Evolutionary conservation across 495 filamentous ascomycete species (phyloP).

Genomic region (Neurospora cerealis): DNA sequence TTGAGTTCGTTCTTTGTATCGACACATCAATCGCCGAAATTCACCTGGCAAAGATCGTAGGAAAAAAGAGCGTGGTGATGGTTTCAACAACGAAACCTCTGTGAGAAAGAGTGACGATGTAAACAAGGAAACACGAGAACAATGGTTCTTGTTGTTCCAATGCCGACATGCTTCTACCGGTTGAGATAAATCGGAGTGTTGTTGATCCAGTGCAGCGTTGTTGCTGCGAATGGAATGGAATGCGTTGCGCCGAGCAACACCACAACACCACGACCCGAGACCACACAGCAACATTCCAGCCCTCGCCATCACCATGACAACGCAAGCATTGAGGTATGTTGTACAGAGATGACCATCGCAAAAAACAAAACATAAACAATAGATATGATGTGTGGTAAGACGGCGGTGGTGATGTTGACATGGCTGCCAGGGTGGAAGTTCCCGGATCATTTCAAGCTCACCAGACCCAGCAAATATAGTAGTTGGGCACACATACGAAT

Average conservation of each 20-base stretch:
- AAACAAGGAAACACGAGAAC: neutral
- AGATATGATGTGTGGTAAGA: conserved; percentile 1
- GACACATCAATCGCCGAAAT: neutral
- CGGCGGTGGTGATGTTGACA: neutral
- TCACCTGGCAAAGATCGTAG: neutral
- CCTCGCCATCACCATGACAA: neutral
- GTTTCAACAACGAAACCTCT: neutral
- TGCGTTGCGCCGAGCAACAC: conserved; percentile 10
- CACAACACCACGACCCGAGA: neutral
- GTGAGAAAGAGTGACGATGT: neutral
- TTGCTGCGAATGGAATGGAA: conserved; percentile 6
- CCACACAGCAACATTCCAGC: conserved; percentile 1
- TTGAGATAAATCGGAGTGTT: neutral
- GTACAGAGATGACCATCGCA: neutral
- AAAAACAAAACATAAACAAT: neutral
- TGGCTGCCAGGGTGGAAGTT: neutral
- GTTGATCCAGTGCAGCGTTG: neutral
- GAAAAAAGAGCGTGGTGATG: neutral
- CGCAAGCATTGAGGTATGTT: neutral
- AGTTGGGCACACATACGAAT: neutral
- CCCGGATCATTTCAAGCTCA: neutral
- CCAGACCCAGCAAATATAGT: neutral
- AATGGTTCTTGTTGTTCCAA: neutral
- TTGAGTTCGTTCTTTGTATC: neutral
- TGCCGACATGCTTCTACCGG: neutral